These are phyloP conservation scores for Fusarium cicatricum DNA, from an alignment of 2,329 filamentous ascomycete species.

Conservation along the genomic window DNA sequence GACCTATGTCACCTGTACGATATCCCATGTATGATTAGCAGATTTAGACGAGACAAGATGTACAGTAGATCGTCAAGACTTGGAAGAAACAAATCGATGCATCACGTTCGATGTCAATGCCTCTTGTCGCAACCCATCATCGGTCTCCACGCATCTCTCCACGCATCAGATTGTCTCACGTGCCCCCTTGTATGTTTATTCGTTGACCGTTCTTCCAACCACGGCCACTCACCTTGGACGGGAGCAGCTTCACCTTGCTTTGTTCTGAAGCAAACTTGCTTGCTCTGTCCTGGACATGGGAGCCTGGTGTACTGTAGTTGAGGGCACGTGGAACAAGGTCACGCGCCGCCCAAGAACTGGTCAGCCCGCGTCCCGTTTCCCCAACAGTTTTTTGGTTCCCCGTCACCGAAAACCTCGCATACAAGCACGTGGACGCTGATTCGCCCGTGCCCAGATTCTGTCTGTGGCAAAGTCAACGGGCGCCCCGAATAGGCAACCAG, in stretches of 20 bases:
- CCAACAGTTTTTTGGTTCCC: slow-evolving; percentile 32
- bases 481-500: slow-evolving; percentile 4
- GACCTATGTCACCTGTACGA: slow-evolving; percentile 23
- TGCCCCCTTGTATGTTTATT: neutral
- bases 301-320: slow-evolving; percentile 8
- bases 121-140: slow-evolving; percentile 17
- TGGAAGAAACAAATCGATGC: no score
- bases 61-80: slow-evolving; percentile 22
- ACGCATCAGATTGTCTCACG: slow-evolving; percentile 3
- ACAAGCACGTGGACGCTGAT: slow-evolving; percentile 32
- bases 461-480: slow-evolving; percentile 25
- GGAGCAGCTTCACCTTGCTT: neutral
- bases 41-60: neutral
- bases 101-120: slow-evolving; percentile 14
- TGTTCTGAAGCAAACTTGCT: neutral
- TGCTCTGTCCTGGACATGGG: slow-evolving; percentile 9
- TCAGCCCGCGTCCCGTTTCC: slow-evolving; percentile 24
- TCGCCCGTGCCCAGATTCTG: slow-evolving; percentile 15
- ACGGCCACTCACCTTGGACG: neutral
- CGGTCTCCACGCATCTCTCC: no score
- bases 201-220: no score
- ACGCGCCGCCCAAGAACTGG: slow-evolving; percentile 28
- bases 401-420: slow-evolving; percentile 27
- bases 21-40: slow-evolving; percentile 9
- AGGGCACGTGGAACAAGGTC: slow-evolving; percentile 31